These are phyloP conservation scores for Saccharum hybrid DNA, from an alignment of 202 grass and related monocot genomes.

Conservation along the genomic window DNA sequence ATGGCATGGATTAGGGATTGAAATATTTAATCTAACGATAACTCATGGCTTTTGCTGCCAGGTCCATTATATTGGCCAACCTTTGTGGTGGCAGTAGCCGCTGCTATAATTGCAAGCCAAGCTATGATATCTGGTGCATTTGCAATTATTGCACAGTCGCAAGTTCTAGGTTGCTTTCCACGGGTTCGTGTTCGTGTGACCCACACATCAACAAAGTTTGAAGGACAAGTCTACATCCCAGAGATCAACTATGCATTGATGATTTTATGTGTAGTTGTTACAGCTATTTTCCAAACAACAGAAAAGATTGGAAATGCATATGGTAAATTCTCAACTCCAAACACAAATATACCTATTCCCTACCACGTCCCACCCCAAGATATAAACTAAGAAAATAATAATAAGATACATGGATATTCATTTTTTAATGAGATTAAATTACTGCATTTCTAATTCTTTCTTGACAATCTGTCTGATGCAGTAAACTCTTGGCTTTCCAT, in stretches of 20 bases:
- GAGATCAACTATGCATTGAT: constrained; percentile 73
- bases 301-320: constrained; percentile 72
- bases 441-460: background rate
- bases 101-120: constrained; percentile 67
- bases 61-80: constrained; percentile 64
- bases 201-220: constrained; percentile 64
- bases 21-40: constrained; percentile 32
- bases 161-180: constrained; percentile 69
- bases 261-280: constrained; percentile 63
- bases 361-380: background rate
- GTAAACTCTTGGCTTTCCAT: constrained; percentile 2
- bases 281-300: constrained; percentile 66
- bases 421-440: background rate
- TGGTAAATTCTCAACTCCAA: constrained; percentile 44
- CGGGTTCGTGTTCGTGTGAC: constrained; percentile 61
- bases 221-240: constrained; percentile 75
- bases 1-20: background rate
- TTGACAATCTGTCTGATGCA: constrained; percentile 14
- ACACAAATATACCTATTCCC: constrained; percentile 19
- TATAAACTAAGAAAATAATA: constrained; percentile 7
- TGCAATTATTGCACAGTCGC: constrained; percentile 70
- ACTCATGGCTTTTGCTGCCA: constrained; percentile 24
- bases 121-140: constrained; percentile 72
- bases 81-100: constrained; percentile 59
- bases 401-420: background rate